A percentile compares a stretch with the other conserved stretches of the same genome.
phyloP scores from a whole-genome alignment of 2,329 filamentous ascomycete species.

The Coniochaeta prunicola region DNA sequence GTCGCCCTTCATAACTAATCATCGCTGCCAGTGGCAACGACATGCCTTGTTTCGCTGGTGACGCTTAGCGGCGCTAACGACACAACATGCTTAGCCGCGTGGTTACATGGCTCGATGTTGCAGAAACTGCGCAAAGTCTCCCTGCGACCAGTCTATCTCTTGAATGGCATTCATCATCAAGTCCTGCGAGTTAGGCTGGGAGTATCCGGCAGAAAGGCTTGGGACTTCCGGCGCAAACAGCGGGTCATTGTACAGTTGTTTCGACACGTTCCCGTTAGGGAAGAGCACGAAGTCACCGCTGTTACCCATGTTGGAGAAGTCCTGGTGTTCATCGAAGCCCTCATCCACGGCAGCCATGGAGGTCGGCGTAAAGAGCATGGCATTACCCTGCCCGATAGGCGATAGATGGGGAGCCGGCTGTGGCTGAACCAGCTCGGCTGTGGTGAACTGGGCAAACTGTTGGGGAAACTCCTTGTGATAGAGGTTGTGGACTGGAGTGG shows the following conservation, averaged over 20 bases:
- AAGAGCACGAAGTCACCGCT: constrained; percentile 61
- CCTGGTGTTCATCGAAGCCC: constrained; percentile 48
- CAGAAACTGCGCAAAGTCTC: neutral
- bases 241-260: constrained; percentile 33
- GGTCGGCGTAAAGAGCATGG: constrained; percentile 62
- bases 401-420: constrained; percentile 51
- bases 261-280: constrained; percentile 29
- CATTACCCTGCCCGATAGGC: constrained; percentile 58
- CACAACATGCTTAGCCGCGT: neutral
- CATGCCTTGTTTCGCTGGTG: neutral
- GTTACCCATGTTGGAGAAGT: constrained; percentile 28
- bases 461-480: constrained; percentile 36
- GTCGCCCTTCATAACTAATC: neutral
- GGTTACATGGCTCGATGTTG: neutral
- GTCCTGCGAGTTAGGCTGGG: constrained; percentile 44
- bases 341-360: constrained; percentile 58
- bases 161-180: constrained; percentile 31
- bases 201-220: constrained; percentile 43
- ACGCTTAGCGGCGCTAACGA: neutral
- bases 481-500: constrained; percentile 36
- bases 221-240: constrained; percentile 42
- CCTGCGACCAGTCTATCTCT: constrained; percentile 5
- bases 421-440: constrained; percentile 31
- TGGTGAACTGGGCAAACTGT: constrained; percentile 31
- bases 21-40: neutral